These are phyloP conservation scores for Symbiodinium natans DNA, from an alignment of 73 alveolate genomes.

Conservation along the genomic window DNA sequence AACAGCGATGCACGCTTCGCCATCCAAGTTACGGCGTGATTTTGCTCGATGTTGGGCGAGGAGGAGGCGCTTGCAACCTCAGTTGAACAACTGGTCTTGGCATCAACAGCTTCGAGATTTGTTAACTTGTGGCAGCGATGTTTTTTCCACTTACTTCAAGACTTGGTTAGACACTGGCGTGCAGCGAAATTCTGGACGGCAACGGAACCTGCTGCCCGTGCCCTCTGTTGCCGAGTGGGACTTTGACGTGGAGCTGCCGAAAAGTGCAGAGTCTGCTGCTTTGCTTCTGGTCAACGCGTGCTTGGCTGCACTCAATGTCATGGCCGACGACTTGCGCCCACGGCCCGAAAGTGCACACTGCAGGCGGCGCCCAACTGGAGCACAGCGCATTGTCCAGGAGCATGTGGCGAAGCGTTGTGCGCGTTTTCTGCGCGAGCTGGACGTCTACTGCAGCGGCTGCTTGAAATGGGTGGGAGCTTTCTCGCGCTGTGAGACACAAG, in stretches of 20 bases:
- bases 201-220: not conserved
- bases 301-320: not conserved
- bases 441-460: too few species aligned
- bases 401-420: not conserved
- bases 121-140: too few species aligned
- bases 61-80: too few species aligned
- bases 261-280: not conserved
- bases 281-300: slow-evolving; percentile 10
- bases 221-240: not conserved
- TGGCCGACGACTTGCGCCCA: not conserved
- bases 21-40: too few species aligned
- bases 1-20: too few species aligned
- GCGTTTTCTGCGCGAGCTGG: not conserved
- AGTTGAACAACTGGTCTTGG: too few species aligned
- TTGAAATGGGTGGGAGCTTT: not conserved
- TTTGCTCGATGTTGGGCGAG: too few species aligned
- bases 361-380: not conserved
- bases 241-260: not conserved
- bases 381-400: not conserved
- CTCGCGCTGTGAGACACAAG: not conserved
- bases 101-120: too few species aligned
- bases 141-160: too few species aligned
- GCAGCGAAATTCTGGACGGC: not conserved
- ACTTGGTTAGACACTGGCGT: too few species aligned
- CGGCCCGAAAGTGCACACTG: not conserved